Evolutionary conservation across 345 rosid species (phyloP).

Genomic region (Xanthoceras sorbifolium): DNA sequence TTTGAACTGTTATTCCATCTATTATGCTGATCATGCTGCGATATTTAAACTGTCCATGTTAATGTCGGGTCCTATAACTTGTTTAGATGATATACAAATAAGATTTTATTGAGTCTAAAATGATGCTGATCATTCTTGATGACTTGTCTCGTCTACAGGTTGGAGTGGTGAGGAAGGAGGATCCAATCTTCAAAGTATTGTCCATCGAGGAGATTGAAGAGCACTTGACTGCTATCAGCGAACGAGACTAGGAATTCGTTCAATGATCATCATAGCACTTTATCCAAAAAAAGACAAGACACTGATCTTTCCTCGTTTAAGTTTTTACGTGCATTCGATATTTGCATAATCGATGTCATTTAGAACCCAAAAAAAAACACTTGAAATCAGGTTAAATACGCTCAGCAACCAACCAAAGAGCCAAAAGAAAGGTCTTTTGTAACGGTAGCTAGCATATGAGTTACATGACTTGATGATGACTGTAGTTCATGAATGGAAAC

Average conservation of each 20-base stretch:
- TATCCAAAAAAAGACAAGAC: neutral
- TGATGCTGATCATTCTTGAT: neutral
- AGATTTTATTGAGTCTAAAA: neutral
- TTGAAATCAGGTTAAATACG: neutral
- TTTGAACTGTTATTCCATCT: neutral
- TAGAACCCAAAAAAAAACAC: neutral
- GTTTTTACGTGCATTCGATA: neutral
- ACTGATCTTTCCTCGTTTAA: neutral
- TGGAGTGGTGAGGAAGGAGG: conserved; percentile 61
- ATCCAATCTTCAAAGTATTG: conserved; percentile 46
- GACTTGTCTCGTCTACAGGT: conserved; percentile 32
- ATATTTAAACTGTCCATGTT: neutral
- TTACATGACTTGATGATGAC: neutral
- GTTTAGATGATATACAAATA: neutral
- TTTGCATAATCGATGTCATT: neutral
- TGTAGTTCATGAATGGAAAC: neutral
- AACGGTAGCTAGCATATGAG: neutral
- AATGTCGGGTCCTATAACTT: neutral
- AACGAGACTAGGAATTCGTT: conserved; percentile 44
- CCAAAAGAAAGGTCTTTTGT: neutral
- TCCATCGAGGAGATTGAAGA: conserved; percentile 63
- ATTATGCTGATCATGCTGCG: no score
- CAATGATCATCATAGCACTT: neutral
- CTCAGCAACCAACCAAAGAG: neutral
- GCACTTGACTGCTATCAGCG: conserved; percentile 64